Evolutionary conservation across 495 filamentous ascomycete species (phyloP), one percentile per base, ranked within the genome.

Genomic region (Hypomontagnella monticulosa): DNA sequence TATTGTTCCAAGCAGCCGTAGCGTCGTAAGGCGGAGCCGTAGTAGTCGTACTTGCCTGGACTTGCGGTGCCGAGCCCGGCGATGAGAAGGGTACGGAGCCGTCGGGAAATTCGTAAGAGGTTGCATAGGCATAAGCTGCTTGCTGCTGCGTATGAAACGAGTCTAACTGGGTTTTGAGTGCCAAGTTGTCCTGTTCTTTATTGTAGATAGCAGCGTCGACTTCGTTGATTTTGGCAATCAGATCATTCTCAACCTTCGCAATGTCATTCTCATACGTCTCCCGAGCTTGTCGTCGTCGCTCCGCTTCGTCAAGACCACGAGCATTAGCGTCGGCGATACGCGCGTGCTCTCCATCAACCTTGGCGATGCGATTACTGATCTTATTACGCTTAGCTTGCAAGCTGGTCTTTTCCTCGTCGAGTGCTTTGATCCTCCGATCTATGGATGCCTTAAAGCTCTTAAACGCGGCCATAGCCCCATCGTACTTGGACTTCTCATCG

Each of bases 371-470:
- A 33, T 86, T 79, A 52, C 87, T 87, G 9, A 96, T 87, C 70
- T 91, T 88, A 75, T 96, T 93, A 32, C 85, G 85, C 76, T 93
- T 92, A 56, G 90, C 88, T 60, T 91, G 79, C n/a, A 86, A 78
- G 53, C 84, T 80, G 12, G 78, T 78, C 58, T 90, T 78, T 55
- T 96, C 93, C 19, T 85, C 82, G 54, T 91, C 86, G 43, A 92
- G 74, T 1, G 81, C 70, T 55, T 86, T 83, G 54, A 89, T 76
- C 55, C 92, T 83, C 56, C 85, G 86, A 58, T 91, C 87, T 19
- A 86, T 83, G 32, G 84, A 80, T 40, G 82, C 75, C 66, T 90
- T 91, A 69, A 85, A 84, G 46, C 81, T 80, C 51, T 86, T 79
- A 44, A 91, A 80, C 5, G 85, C 81, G 34, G 86, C 81, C 46